A percentile compares a stretch with the other conserved stretches of the same genome.
Evolutionary conservation across 2,329 filamentous ascomycete species (phyloP).

Genomic region (Plenodomus tracheiphilus): DNA sequence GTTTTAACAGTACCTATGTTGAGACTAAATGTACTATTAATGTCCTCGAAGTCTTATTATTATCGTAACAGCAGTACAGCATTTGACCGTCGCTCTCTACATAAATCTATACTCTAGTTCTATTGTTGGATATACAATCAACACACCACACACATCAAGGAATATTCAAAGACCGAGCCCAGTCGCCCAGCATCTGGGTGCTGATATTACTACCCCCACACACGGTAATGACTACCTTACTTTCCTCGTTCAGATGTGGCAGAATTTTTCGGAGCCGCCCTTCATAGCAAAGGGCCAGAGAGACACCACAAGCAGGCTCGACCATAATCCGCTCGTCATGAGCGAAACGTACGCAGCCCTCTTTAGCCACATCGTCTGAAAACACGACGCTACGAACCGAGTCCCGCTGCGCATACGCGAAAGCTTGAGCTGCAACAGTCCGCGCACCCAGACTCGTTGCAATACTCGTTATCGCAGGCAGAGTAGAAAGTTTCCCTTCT

Average conservation of each 20-base stretch:
- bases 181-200: constrained; percentile 32
- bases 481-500: constrained; percentile 59
- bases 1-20: too few species aligned
- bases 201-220: constrained; percentile 66
- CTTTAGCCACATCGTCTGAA: constrained; percentile 73
- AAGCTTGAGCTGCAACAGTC: constrained; percentile 66
- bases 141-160: too few species aligned
- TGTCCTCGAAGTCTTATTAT: too few species aligned
- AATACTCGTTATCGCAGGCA: constrained; percentile 72
- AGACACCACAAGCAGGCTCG: constrained; percentile 81
- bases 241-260: constrained; percentile 56
- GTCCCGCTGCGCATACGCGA: constrained; percentile 58
- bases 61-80: too few species aligned
- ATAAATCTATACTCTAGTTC: too few species aligned
- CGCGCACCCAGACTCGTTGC: constrained; percentile 72
- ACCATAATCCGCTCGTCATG: constrained; percentile 80
- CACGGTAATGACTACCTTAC: constrained; percentile 79
- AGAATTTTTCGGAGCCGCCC: constrained; percentile 60
- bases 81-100: too few species aligned
- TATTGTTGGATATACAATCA: too few species aligned
- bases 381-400: constrained; percentile 65
- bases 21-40: too few species aligned
- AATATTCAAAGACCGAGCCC: neutral
- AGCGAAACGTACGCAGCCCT: constrained; percentile 72
- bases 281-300: constrained; percentile 67